Conservation (phyloP, 2,329 filamentous ascomycete genomes). For the Waltergamsia citrina region DNA sequence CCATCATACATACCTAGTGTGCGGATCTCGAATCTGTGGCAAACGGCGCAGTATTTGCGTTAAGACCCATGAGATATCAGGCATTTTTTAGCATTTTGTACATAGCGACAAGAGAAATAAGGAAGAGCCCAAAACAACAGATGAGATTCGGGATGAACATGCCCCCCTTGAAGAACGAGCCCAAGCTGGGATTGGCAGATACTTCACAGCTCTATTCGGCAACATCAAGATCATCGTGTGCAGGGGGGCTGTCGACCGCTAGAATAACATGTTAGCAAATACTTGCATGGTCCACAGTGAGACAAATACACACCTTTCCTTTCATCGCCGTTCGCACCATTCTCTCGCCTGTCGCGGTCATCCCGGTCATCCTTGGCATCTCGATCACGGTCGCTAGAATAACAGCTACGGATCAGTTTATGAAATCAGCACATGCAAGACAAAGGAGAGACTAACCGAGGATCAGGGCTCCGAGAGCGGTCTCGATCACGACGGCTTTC, state of each 20-base stretch:
- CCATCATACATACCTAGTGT: too few relatives aligned
- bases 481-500: constrained; percentile 68
- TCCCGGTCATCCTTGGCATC: constrained; percentile 58
- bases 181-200: too few relatives aligned
- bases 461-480: constrained; percentile 63
- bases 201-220: too few relatives aligned
- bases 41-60: too few relatives aligned
- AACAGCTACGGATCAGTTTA: constrained; percentile 22
- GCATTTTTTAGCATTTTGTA: too few relatives aligned
- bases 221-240: constrained; percentile 91
- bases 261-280: constrained; percentile 16
- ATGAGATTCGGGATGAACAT: too few relatives aligned
- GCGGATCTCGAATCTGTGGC: too few relatives aligned
- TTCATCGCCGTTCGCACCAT: constrained; percentile 75
- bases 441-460: constrained; percentile 30
- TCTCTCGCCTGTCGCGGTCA: constrained; percentile 66
- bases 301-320: constrained; percentile 72
- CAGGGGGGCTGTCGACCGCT: constrained; percentile 68
- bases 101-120: too few relatives aligned
- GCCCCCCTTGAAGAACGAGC: too few relatives aligned
- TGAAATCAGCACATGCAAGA: neutral
- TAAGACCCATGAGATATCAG: too few relatives aligned
- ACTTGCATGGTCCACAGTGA: too few relatives aligned
- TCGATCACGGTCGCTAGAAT: constrained; percentile 30
- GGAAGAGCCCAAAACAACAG: neutral